Evolutionary conservation across 257 asterid genomes (phyloP).

Genomic region (Salvia miltiorrhiza): DNA sequence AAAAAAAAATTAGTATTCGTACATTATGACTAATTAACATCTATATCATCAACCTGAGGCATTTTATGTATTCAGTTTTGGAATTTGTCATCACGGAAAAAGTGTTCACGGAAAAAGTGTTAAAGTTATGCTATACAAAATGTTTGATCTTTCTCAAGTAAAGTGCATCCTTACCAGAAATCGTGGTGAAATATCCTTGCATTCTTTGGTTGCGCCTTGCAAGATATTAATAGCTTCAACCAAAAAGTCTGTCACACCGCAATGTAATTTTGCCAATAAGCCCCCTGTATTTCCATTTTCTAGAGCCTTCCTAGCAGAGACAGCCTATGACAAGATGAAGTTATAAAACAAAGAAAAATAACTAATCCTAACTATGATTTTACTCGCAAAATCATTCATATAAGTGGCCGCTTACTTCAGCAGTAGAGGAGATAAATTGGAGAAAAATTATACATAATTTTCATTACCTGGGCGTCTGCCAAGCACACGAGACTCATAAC

Average conservation of each 20-base stretch:
- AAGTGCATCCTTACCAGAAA: conserved; percentile 34
- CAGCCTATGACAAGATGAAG: conserved; percentile 40
- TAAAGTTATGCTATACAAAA: not conserved
- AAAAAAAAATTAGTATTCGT: not conserved
- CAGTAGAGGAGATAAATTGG: not conserved
- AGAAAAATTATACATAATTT: not conserved
- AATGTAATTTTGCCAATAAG: conserved; percentile 60
- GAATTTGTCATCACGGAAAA: not conserved
- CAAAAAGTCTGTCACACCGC: conserved; percentile 49
- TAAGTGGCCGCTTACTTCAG: too few species aligned
- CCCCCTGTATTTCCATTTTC: conserved; percentile 50
- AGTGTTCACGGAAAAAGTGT: not conserved
- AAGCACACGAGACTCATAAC: conserved; percentile 58
- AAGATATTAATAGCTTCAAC: conserved; percentile 42
- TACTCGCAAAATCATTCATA: not conserved
- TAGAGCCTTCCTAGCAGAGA: conserved; percentile 60
- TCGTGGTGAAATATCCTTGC: conserved; percentile 49
- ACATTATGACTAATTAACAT: not conserved
- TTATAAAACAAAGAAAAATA: not conserved
- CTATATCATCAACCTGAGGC: not conserved
- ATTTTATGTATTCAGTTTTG: not conserved
- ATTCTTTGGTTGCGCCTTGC: conserved; percentile 33
- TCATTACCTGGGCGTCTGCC: conserved; percentile 72
- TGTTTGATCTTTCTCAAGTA: not conserved
- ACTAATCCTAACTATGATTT: not conserved